Evolutionary conservation across 2,329 filamentous ascomycete genomes (phyloP).

Genomic region (Byssochlamys sp.): DNA sequence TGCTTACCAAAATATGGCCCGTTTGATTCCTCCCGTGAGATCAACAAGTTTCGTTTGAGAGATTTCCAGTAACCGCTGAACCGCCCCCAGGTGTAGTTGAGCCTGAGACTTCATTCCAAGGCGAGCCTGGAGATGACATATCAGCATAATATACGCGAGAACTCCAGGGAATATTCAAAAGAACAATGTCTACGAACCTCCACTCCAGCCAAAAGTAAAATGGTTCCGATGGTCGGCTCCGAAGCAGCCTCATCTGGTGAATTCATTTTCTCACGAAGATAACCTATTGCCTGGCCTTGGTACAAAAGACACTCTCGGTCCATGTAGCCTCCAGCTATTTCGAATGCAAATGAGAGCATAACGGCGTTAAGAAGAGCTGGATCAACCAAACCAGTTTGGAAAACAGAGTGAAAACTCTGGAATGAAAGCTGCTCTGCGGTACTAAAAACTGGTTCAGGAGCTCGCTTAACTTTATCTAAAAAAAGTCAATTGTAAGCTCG

Average conservation of each 20-base stretch:
- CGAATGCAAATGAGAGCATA: conserved; percentile 33
- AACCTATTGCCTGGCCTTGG: conserved; percentile 22
- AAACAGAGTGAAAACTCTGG: conserved; percentile 29
- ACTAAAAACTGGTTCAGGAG: conserved; percentile 30
- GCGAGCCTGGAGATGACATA: conserved; percentile 21
- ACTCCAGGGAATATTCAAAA: too few relatives aligned
- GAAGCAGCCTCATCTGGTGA: conserved; percentile 18
- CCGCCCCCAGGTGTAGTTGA: conserved; percentile 35
- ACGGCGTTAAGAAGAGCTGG: conserved; percentile 31
- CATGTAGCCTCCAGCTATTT: conserved; percentile 14
- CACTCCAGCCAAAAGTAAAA: conserved; percentile 34
- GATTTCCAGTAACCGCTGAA: conserved; percentile 26
- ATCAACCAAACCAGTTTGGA: conserved; percentile 26
- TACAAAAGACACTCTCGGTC: conserved; percentile 29
- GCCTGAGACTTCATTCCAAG: conserved; percentile 29
- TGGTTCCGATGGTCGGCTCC: conserved; percentile 33
- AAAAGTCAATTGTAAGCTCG: background rate
- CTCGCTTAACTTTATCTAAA: conserved; percentile 16
- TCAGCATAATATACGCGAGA: conserved; percentile 3
- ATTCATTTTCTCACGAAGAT: conserved; percentile 27
- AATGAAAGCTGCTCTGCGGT: conserved; percentile 28
- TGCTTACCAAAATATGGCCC: conserved; percentile 38
- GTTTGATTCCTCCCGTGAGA: conserved; percentile 34
- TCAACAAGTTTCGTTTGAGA: conserved; percentile 19
- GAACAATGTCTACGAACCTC: conserved; percentile 23